phyloP scores from a whole-genome alignment of 2,329 filamentous ascomycete species.

The Aspergillus ustus region DNA sequence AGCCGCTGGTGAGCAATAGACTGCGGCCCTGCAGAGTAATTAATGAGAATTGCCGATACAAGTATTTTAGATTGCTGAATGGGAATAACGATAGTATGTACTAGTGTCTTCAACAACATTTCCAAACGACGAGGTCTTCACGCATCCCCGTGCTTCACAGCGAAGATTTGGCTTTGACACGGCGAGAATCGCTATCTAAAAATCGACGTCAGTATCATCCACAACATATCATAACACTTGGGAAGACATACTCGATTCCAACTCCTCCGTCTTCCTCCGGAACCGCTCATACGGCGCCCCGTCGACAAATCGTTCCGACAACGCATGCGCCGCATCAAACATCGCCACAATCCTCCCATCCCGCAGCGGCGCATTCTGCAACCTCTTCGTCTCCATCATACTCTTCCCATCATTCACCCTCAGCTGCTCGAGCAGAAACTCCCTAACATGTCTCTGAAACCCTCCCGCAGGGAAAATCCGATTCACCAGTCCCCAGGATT shows the following conservation, averaged over 20 bases:
- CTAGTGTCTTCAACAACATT: no score
- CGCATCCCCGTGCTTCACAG: background rate
- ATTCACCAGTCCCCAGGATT: constrained; percentile 53
- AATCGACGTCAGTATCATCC: background rate
- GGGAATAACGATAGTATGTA: no score
- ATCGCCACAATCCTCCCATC: constrained; percentile 53
- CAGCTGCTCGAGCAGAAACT: constrained; percentile 51
- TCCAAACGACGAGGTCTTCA: no score
- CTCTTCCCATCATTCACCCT: constrained; percentile 55
- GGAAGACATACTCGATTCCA: background rate
- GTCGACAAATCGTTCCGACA: constrained; percentile 55
- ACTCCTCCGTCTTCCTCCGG: constrained; percentile 38
- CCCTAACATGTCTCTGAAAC: constrained; percentile 49
- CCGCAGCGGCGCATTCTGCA: constrained; percentile 53
- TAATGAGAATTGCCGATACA: no score
- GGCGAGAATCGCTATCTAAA: background rate
- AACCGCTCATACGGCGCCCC: constrained; percentile 53
- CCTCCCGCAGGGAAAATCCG: constrained; percentile 47
- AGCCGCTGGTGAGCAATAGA: no score
- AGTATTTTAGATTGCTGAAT: no score
- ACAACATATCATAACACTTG: no score
- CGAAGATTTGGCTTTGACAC: background rate
- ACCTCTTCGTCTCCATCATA: constrained; percentile 58
- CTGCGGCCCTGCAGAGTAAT: no score
- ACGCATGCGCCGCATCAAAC: constrained; percentile 53